Conservation (phyloP, 1,284 basidiomycete species). For the Ganoderma resinaceum region DNA sequence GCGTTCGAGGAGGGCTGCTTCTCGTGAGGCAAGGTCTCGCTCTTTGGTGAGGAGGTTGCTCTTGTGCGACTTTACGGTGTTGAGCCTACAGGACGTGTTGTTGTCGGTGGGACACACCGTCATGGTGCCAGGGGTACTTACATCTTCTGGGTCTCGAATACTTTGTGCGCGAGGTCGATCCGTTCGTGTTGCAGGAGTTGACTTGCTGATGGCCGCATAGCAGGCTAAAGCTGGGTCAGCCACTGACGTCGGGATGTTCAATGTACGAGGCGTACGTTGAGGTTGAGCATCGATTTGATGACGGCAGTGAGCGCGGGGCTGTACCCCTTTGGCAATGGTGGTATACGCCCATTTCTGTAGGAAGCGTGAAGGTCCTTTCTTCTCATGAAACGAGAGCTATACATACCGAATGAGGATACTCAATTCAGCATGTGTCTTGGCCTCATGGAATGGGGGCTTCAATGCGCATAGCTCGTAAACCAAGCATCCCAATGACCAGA, state of each 20-base stretch:
- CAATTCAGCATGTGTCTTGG: constrained; percentile 86
- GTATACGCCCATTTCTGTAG: constrained; percentile 81
- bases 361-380: background rate
- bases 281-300: constrained; percentile 87
- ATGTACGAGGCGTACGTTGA: constrained; percentile 65
- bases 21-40: constrained; percentile 69
- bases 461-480: constrained; percentile 96
- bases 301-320: constrained; percentile 74
- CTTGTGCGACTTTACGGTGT: constrained; percentile 68
- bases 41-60: constrained; percentile 58
- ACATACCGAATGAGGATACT: constrained; percentile 80
- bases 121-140: constrained; percentile 41
- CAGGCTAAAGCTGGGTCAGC: constrained; percentile 59
- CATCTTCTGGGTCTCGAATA: constrained; percentile 83
- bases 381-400: no score
- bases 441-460: constrained; percentile 91
- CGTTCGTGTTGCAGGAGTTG: constrained; percentile 83
- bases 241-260: background rate
- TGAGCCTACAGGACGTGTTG: constrained; percentile 51
- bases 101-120: background rate
- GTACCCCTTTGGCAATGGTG: constrained; percentile 84
- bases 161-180: constrained; percentile 73
- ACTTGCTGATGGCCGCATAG: constrained; percentile 81
- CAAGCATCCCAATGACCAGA: constrained; percentile 97
- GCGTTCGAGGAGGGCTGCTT: constrained; percentile 59